A percentile compares a stretch with the other conserved stretches of the same genome.
phyloP scores from a whole-genome alignment of 2,329 filamentous ascomycete species.

The Chrysoporthe deuterocubensis region DNA sequence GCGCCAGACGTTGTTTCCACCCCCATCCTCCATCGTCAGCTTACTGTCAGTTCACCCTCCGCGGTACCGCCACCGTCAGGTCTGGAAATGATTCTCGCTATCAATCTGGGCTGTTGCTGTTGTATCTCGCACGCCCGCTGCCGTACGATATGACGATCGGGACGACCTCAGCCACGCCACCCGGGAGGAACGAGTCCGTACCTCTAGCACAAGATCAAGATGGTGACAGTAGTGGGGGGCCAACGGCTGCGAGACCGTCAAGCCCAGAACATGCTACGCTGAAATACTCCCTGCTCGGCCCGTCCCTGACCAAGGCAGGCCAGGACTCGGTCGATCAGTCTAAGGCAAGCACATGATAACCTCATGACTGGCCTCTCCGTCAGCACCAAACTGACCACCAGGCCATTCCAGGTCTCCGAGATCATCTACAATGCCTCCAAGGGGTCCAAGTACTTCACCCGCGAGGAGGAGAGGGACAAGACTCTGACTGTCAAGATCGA shows the following conservation, averaged over 20 bases:
- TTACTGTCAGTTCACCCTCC: neutral
- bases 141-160: neutral
- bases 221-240: neutral
- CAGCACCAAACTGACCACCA: slow-evolving; percentile 2
- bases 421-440: slow-evolving; percentile 97
- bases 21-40: no score
- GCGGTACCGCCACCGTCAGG: neutral
- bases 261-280: slow-evolving; percentile 59
- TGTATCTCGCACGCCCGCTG: neutral
- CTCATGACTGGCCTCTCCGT: neutral
- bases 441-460: slow-evolving; percentile 94
- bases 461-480: slow-evolving; percentile 83
- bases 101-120: neutral
- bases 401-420: slow-evolving; percentile 73
- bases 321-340: slow-evolving; percentile 92
- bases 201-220: neutral
- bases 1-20: neutral
- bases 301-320: slow-evolving; percentile 90
- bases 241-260: neutral
- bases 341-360: slow-evolving; percentile 57
- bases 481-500: slow-evolving; percentile 85
- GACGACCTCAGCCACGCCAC: neutral
- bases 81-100: neutral
- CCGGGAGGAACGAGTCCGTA: neutral
- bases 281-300: slow-evolving; percentile 88